These are phyloP conservation scores for Trichosporon sp. DNA, from an alignment of 1,284 basidiomycete species.

Conservation along the genomic window DNA sequence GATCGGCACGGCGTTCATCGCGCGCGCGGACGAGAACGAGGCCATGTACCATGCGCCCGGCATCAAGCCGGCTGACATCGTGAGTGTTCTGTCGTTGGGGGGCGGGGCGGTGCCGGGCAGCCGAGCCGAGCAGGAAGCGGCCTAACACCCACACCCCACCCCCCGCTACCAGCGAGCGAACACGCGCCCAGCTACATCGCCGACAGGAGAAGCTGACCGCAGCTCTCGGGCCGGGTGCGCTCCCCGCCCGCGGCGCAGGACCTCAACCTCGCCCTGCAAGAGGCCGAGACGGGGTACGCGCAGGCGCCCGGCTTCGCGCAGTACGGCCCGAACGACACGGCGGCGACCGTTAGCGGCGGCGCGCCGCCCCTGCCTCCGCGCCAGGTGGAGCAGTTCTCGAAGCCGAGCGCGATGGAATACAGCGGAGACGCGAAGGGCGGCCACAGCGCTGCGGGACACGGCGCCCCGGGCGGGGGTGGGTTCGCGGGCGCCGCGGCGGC, in stretches of 20 bases:
- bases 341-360: neutral
- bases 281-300: conserved; percentile 3
- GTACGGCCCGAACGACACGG: conserved; percentile 2
- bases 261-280: neutral
- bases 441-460: neutral
- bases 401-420: neutral
- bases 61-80: conserved; percentile 9
- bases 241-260: neutral
- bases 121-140: neutral
- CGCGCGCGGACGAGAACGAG: conserved; percentile 7
- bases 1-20: conserved; percentile 6
- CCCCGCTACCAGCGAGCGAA: too few species aligned
- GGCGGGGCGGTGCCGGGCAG: neutral
- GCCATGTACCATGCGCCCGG: conserved; percentile 7
- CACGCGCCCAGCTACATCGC: too few species aligned
- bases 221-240: conserved; percentile 1
- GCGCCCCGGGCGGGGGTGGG: neutral
- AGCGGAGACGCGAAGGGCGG: neutral
- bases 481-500: neutral
- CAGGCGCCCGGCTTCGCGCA: neutral
- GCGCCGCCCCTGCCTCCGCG: neutral
- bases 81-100: neutral
- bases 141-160: too few species aligned
- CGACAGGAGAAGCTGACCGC: neutral
- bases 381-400: neutral